These are phyloP conservation scores for Neurospora sp. DNA, from an alignment of 2,329 filamentous ascomycete genomes.

Conservation along the genomic window DNA sequence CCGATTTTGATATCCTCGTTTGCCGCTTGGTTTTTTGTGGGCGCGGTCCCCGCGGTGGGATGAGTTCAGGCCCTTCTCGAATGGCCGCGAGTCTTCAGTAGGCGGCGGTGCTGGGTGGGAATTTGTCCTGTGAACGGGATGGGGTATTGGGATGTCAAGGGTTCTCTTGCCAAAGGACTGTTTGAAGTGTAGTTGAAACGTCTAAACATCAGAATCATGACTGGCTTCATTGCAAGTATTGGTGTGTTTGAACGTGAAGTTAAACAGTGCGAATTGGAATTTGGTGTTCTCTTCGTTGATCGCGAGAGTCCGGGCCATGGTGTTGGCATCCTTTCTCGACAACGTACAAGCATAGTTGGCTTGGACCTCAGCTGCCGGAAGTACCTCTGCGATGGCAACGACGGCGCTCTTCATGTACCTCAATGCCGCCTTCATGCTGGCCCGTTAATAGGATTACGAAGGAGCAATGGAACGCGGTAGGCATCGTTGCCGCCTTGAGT, in stretches of 20 bases:
- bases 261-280: not conserved
- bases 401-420: not conserved
- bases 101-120: not conserved
- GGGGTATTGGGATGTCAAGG: not conserved
- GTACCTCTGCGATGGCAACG: not conserved
- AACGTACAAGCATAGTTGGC: not conserved
- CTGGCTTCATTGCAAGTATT: not conserved
- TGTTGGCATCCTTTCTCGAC: not conserved
- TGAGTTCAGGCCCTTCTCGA: not conserved
- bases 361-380: not conserved
- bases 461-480: not conserved
- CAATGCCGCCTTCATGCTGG: not conserved
- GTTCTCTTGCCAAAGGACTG: not conserved
- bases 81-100: not conserved
- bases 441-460: too few species aligned
- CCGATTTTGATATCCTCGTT: not conserved
- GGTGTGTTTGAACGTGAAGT: not conserved
- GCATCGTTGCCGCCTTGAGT: not conserved
- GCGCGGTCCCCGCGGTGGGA: not conserved
- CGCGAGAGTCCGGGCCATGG: not conserved
- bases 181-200: not conserved
- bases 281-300: not conserved
- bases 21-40: slow-evolving; percentile 3
- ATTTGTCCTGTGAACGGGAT: not conserved
- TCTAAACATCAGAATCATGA: not conserved